phyloP scores from a whole-genome alignment of 2,329 filamentous ascomycete genomes.

The Rhytidhysteron rufulum region DNA sequence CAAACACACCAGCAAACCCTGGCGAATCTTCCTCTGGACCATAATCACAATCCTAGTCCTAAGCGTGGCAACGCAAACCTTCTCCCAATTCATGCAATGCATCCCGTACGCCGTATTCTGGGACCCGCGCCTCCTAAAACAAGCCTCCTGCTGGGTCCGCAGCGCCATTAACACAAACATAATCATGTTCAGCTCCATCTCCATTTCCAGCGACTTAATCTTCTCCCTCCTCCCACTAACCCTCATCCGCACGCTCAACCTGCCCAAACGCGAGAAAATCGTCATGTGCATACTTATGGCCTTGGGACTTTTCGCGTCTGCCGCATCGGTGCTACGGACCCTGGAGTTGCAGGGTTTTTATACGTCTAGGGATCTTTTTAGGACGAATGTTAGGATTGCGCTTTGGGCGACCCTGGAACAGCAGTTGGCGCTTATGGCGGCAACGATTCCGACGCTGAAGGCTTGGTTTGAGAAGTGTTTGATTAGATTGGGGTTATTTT shows the following conservation, averaged over 20 bases:
- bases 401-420: constrained; percentile 22
- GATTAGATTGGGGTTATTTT: constrained; percentile 12
- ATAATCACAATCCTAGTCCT: constrained; percentile 15
- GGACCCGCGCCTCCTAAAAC: constrained; percentile 15
- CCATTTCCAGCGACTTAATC: constrained; percentile 16
- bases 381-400: constrained; percentile 15
- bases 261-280: constrained; percentile 19
- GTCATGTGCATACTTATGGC: constrained; percentile 20
- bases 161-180: constrained; percentile 21
- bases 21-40: constrained; percentile 16
- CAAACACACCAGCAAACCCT: constrained; percentile 12
- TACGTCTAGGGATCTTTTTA: constrained; percentile 14
- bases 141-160: constrained; percentile 12
- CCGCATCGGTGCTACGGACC: constrained; percentile 19
- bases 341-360: constrained; percentile 15
- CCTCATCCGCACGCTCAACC: constrained; percentile 17
- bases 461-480: constrained; percentile 14
- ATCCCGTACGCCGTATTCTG: constrained; percentile 21
- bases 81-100: constrained; percentile 24
- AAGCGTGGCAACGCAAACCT: constrained; percentile 15
- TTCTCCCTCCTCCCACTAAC: constrained; percentile 19
- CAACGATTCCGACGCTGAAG: constrained; percentile 24
- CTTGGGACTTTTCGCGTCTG: constrained; percentile 18
- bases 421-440: constrained; percentile 23
- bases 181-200: constrained; percentile 14